phyloP scores from a whole-genome alignment of 352 stramenopile genomes.

The Pythium dissimile region DNA sequence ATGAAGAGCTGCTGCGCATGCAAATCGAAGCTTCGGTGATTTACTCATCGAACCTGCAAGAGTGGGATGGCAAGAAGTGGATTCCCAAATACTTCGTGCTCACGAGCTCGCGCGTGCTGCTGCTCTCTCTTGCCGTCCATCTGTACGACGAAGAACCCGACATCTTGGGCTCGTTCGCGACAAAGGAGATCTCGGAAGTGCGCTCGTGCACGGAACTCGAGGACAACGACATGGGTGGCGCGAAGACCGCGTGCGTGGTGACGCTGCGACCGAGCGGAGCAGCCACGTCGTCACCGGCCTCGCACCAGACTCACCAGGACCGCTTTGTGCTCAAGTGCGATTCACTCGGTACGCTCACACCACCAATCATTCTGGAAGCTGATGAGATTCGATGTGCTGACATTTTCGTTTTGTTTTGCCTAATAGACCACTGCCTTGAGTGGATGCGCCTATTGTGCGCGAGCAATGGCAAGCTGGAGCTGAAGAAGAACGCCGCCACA shows the following conservation, averaged over 20 bases:
- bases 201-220: constrained; percentile 75
- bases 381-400: too few relatives aligned
- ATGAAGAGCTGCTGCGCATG: constrained; percentile 76
- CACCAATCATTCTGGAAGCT: too few relatives aligned
- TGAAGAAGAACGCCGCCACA: constrained; percentile 86
- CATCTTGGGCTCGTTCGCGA: constrained; percentile 75
- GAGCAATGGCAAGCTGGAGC: constrained; percentile 82
- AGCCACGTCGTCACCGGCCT: not conserved
- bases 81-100: constrained; percentile 89
- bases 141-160: constrained; percentile 87
- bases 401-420: not conserved
- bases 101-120: constrained; percentile 72
- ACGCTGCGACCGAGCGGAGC: constrained; percentile 9
- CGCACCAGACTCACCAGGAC: constrained; percentile 26
- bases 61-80: constrained; percentile 85
- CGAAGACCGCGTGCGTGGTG: constrained; percentile 60
- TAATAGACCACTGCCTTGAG: constrained; percentile 77
- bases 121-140: constrained; percentile 79
- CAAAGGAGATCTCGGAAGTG: constrained; percentile 78
- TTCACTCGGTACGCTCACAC: constrained; percentile 78
- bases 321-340: constrained; percentile 79
- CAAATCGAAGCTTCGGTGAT: constrained; percentile 81
- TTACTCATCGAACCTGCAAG: constrained; percentile 82
- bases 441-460: constrained; percentile 86
- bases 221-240: constrained; percentile 50